Conservation (phyloP, 2,329 filamentous ascomycete genomes). For the Pseudocercospora vitis region DNA sequence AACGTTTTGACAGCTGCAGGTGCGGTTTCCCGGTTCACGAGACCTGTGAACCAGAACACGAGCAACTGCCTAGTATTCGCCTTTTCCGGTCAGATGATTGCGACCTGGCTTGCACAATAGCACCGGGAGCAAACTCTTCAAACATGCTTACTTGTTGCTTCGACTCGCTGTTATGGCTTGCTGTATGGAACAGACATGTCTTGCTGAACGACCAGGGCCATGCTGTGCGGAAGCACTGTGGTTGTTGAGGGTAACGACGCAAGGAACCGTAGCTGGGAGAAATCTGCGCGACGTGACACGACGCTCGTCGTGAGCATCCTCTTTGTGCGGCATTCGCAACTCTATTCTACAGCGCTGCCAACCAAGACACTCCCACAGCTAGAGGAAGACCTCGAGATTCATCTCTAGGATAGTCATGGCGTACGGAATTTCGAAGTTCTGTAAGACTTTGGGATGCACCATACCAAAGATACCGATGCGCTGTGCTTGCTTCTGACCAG, state of each 20-base stretch:
- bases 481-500: conserved; percentile 62
- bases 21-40: conserved; percentile 6
- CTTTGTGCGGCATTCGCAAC: neutral
- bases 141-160: no score
- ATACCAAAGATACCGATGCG: conserved; percentile 91
- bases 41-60: conserved; percentile 6
- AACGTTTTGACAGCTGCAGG: conserved; percentile 8
- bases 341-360: neutral
- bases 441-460: conserved; percentile 85
- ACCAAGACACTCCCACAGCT: conserved; percentile 25
- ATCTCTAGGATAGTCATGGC: conserved; percentile 93
- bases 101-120: no score
- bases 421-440: conserved; percentile 90
- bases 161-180: no score
- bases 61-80: no score
- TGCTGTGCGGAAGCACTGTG: no score
- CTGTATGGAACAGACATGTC: no score
- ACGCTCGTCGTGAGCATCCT: neutral
- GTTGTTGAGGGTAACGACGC: no score
- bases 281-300: neutral
- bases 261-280: neutral
- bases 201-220: no score
- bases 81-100: no score
- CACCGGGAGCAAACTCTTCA: no score
- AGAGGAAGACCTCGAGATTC: conserved; percentile 92